Evolutionary conservation across 768 basidiomycete species (phyloP).

Genomic region (Boletus eberwhitei): DNA sequence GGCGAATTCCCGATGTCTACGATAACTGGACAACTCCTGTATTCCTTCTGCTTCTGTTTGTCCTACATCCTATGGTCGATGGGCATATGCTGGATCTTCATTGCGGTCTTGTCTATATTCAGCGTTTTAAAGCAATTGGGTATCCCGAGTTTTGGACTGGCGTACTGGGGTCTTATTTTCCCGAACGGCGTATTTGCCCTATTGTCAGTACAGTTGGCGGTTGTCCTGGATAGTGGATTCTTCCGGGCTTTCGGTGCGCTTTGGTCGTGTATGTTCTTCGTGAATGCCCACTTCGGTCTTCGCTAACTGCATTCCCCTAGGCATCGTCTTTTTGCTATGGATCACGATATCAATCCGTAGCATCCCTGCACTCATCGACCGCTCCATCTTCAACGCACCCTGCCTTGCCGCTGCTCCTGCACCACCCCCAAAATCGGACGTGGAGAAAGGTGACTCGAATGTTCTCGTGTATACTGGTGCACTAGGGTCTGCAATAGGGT

Average conservation of each 20-base stretch:
- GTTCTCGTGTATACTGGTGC: background rate
- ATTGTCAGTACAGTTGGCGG: constrained; percentile 47
- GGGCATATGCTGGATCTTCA: constrained; percentile 49
- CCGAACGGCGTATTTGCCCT: constrained; percentile 53
- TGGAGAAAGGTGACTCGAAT: constrained; percentile 2
- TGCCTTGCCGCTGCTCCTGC: constrained; percentile 31
- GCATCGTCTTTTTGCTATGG: constrained; percentile 44
- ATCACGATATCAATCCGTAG: constrained; percentile 38
- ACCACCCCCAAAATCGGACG: background rate
- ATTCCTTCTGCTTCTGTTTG: constrained; percentile 42
- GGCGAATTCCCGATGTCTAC: constrained; percentile 32
- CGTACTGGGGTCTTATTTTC: constrained; percentile 56
- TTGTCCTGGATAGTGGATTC: constrained; percentile 45
- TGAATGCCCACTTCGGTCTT: background rate
- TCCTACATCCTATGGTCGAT: constrained; percentile 54
- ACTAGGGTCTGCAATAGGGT: background rate
- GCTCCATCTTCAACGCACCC: constrained; percentile 47
- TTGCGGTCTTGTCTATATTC: constrained; percentile 42
- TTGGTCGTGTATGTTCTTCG: constrained; percentile 43
- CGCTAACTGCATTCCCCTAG: constrained; percentile 21
- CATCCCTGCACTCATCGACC: constrained; percentile 43
- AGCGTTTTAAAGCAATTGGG: constrained; percentile 29
- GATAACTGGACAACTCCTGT: constrained; percentile 40
- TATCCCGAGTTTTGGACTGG: constrained; percentile 41
- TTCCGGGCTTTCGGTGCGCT: constrained; percentile 52